phyloP scores from a whole-genome alignment of 2,329 filamentous ascomycete species.

The Monosporascus cannonballus region DNA sequence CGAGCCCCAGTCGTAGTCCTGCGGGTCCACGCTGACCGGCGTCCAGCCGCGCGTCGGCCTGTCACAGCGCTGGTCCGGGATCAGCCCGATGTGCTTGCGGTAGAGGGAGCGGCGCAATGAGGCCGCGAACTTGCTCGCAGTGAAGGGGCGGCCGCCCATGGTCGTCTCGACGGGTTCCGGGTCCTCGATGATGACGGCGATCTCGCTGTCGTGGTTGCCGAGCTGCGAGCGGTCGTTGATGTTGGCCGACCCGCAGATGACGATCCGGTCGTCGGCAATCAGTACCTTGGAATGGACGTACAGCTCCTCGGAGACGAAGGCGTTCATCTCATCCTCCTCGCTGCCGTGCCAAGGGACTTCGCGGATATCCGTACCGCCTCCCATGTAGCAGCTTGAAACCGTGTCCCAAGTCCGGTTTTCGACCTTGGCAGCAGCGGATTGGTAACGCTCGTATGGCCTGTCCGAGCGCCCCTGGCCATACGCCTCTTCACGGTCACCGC shows the following conservation, averaged over 20 bases:
- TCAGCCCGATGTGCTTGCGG: conserved; percentile 83
- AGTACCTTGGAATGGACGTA: conserved; percentile 79
- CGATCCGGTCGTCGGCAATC: conserved; percentile 81
- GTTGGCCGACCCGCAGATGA: conserved; percentile 82
- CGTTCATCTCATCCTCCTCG: conserved; percentile 50
- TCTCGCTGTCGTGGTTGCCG: conserved; percentile 79
- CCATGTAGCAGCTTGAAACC: conserved; percentile 78
- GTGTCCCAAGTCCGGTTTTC: conserved; percentile 62
- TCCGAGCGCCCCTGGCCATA: conserved; percentile 28
- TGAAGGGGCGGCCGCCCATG: conserved; percentile 69
- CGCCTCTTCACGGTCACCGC: conserved; percentile 36
- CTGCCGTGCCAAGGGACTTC: conserved; percentile 48
- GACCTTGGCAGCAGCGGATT: conserved; percentile 56
- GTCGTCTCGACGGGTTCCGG: conserved; percentile 59
- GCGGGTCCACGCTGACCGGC: conserved; percentile 63
- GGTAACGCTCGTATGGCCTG: conserved; percentile 60
- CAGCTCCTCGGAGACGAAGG: conserved; percentile 63
- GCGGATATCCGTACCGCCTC: conserved; percentile 63
- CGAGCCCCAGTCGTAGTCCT: conserved; percentile 68
- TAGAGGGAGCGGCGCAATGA: conserved; percentile 80
- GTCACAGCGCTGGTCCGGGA: conserved; percentile 68
- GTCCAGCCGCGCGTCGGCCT: conserved; percentile 67
- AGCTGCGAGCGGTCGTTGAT: conserved; percentile 88
- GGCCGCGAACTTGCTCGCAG: conserved; percentile 69
- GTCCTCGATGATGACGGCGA: conserved; percentile 85